Evolutionary conservation across 371 early-diverging fungal genomes (phyloP).

Genomic region (Rhizopus sp.): DNA sequence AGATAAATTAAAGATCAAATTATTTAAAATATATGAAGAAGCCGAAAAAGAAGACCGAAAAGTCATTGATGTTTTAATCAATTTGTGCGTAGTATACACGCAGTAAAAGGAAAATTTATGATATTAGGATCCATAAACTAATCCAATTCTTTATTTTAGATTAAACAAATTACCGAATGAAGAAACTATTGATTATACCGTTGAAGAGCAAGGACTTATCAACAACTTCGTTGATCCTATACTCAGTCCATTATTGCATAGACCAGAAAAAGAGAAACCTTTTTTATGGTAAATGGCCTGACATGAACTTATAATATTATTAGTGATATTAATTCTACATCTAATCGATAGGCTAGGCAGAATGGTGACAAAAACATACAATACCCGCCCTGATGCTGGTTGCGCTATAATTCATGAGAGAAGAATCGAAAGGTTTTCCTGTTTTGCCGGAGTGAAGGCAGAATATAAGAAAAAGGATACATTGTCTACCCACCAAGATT

Average conservation of each 20-base stretch:
- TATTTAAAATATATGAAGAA: slow-evolving; percentile 18
- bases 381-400: slow-evolving; percentile 17
- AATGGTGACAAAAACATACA: slow-evolving; percentile 8
- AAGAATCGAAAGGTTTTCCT: slow-evolving; percentile 7
- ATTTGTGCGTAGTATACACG: slow-evolving; percentile 13
- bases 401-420: slow-evolving; percentile 14
- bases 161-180: slow-evolving; percentile 17
- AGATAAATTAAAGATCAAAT: slow-evolving; percentile 14
- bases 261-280: slow-evolving; percentile 8
- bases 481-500: slow-evolving; percentile 5
- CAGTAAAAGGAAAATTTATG: slow-evolving; percentile 8
- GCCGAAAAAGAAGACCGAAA: slow-evolving; percentile 19
- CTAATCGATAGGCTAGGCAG: slow-evolving; percentile 13
- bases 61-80: slow-evolving; percentile 17
- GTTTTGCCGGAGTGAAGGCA: slow-evolving; percentile 13
- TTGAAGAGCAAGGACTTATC: slow-evolving; percentile 18
- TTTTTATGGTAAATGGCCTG: slow-evolving; percentile 16
- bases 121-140: slow-evolving; percentile 14
- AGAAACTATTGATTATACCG: slow-evolving; percentile 7
- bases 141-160: slow-evolving; percentile 13
- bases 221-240: slow-evolving; percentile 15
- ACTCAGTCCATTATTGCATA: slow-evolving; percentile 13
- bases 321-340: slow-evolving; percentile 18
- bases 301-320: slow-evolving; percentile 8
- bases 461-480: slow-evolving; percentile 16